Conservation (phyloP, 192 early-diverging fungal species). For the Linnemannia hyalina region DNA sequence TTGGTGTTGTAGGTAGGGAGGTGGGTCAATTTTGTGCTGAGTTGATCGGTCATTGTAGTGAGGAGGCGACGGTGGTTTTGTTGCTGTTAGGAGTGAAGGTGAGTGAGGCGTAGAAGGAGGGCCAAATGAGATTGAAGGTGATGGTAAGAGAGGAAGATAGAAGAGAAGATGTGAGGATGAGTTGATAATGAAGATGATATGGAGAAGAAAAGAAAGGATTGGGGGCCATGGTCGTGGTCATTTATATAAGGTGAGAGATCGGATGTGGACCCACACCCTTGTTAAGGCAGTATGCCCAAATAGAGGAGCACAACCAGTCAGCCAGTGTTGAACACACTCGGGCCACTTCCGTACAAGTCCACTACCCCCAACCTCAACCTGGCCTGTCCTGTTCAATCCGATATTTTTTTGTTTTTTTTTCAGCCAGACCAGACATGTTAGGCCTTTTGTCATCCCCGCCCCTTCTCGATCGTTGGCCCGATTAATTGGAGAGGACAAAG, state of each 20-base stretch:
- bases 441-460: not conserved
- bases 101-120: not conserved
- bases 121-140: not conserved
- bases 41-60: not conserved
- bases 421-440: too few relatives aligned
- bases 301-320: too few relatives aligned
- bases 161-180: not conserved
- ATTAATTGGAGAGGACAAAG: not conserved
- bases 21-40: constrained; percentile 1
- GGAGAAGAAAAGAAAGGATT: not conserved
- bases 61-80: not conserved
- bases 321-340: too few relatives aligned
- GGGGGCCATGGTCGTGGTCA: not conserved
- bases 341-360: too few relatives aligned
- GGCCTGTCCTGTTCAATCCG: too few relatives aligned
- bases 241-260: not conserved
- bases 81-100: not conserved
- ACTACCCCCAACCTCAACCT: too few relatives aligned
- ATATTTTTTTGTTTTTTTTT: too few relatives aligned
- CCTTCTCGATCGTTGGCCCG: not conserved
- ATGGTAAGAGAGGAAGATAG: not conserved
- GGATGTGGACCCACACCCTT: not conserved
- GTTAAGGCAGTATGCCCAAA: too few relatives aligned
- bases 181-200: not conserved
- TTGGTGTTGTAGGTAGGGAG: constrained; percentile 9